Evolutionary conservation across 345 rosid genomes (phyloP).

Genomic region (Dovyalis caffra): DNA sequence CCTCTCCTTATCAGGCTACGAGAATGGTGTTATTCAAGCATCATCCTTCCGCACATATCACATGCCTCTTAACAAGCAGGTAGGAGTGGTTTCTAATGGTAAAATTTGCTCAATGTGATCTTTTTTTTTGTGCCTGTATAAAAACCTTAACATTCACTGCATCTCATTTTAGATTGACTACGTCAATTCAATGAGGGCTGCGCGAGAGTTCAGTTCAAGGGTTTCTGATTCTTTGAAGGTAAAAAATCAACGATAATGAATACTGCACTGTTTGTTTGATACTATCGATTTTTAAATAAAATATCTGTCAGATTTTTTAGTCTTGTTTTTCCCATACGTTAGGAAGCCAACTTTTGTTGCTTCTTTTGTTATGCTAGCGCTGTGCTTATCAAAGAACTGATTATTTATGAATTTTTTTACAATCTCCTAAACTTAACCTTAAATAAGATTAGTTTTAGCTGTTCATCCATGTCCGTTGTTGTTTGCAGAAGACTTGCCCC

Average conservation of each 20-base stretch:
- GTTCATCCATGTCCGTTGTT: background rate
- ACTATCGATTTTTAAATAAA: background rate
- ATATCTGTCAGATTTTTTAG: background rate
- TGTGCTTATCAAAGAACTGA: background rate
- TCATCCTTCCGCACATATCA: constrained; percentile 99
- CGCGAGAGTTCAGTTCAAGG: constrained; percentile 73
- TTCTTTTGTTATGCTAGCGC: background rate
- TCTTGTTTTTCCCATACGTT: constrained; percentile 3
- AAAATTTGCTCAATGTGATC: constrained; percentile 4
- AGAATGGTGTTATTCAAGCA: constrained; percentile 72
- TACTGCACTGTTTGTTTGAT: constrained; percentile 3
- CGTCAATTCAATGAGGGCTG: constrained; percentile 92
- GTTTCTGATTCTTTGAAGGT: constrained; percentile 83
- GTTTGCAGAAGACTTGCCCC: background rate
- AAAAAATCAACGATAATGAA: constrained; percentile 11
- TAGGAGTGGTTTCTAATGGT: constrained; percentile 19
- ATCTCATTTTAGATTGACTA: constrained; percentile 58
- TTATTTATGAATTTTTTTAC: background rate
- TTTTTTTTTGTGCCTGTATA: constrained; percentile 9
- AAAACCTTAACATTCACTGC: constrained; percentile 2
- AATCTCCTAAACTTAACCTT: constrained; percentile 1
- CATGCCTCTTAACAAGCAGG: constrained; percentile 96
- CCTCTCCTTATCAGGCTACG: constrained; percentile 54
- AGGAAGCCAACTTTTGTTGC: background rate
- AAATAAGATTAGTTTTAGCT: constrained; percentile 2